phyloP scores from a whole-genome alignment of 495 filamentous ascomycete species.

The Trichoderma reesei region DNA sequence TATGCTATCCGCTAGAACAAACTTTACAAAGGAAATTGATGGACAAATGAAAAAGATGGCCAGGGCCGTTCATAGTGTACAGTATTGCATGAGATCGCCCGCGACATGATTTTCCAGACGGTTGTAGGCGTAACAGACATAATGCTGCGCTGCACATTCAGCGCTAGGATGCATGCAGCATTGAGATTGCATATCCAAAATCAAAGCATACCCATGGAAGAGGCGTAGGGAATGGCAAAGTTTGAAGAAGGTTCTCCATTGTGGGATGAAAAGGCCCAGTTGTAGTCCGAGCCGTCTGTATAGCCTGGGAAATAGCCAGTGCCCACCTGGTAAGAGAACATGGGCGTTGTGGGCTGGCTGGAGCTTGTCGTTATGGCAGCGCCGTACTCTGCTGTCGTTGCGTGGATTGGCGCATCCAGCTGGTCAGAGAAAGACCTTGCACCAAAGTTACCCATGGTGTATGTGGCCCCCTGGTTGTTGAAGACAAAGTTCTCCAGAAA shows the following conservation, averaged over 20 bases:
- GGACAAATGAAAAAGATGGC: neutral
- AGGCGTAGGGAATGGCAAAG: neutral
- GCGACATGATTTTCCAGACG: no score
- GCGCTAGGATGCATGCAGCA: no score
- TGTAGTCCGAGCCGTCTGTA: neutral
- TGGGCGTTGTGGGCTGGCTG: slow-evolving; percentile 1
- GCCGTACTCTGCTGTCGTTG: neutral
- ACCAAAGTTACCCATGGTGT: neutral
- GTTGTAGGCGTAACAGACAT: no score
- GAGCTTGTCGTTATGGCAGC: neutral
- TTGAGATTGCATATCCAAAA: neutral
- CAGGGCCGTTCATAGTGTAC: neutral
- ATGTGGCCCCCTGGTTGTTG: neutral
- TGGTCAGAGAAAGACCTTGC: neutral
- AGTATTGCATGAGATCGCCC: neutral
- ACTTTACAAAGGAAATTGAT: neutral
- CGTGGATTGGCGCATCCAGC: neutral
- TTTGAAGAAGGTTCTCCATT: neutral
- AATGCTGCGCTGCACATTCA: no score
- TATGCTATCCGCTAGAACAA: neutral
- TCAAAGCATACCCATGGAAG: slow-evolving; percentile 1
- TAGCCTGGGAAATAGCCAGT: neutral
- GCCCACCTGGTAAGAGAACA: neutral
- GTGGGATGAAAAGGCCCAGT: neutral
- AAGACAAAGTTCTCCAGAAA: neutral